Conservation (phyloP, 495 filamentous ascomycete species). For the Neurospora pannonica region DNA sequence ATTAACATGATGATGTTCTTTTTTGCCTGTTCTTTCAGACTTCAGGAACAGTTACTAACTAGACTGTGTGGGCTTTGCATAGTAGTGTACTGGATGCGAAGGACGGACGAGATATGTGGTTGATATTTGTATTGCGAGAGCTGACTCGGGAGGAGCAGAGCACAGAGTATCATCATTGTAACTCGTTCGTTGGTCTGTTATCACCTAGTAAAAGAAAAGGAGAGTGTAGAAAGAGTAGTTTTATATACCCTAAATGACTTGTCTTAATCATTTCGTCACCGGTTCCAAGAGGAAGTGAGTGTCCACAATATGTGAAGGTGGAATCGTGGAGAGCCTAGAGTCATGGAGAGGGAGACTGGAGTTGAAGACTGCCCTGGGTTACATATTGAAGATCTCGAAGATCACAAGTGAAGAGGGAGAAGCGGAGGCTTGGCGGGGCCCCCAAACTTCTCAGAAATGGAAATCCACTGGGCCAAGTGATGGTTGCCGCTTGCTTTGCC, state of each 20-base stretch:
- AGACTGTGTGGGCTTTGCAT: background rate
- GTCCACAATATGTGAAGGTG: background rate
- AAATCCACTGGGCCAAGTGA: background rate
- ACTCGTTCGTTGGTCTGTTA: background rate
- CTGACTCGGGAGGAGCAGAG: background rate
- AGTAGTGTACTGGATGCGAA: background rate
- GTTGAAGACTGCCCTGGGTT: background rate
- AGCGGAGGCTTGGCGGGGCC: background rate
- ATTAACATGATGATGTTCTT: background rate
- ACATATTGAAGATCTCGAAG: background rate
- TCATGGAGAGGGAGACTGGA: background rate
- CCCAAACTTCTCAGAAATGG: background rate
- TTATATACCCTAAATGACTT: background rate
- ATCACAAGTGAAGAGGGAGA: background rate
- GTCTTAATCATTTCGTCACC: background rate
- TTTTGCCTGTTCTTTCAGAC: background rate
- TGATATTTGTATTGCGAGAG: background rate
- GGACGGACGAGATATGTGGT: background rate
- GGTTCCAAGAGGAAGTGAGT: background rate
- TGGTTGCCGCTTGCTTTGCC: background rate
- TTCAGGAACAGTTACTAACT: background rate
- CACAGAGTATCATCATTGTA: background rate
- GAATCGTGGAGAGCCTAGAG: background rate
- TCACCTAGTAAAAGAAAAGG: background rate
- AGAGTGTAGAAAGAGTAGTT: background rate